phyloP scores from a whole-genome alignment of 345 rosid genomes.

The Citrus maxima region DNA sequence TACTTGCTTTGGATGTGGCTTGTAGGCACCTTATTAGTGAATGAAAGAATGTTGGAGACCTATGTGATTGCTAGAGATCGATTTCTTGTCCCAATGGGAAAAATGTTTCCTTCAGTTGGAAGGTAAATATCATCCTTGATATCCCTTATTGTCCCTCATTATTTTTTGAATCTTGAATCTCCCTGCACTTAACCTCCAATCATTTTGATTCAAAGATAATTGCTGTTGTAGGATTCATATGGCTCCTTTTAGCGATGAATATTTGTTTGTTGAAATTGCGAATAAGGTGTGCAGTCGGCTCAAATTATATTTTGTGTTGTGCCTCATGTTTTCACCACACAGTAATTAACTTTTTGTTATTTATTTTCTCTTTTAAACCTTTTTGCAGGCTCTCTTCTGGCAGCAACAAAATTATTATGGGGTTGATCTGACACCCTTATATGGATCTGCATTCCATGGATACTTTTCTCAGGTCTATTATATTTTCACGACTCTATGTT shows the following conservation, averaged over 20 bases:
- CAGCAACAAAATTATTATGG: slow-evolving; percentile 93
- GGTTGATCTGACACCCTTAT: slow-evolving; percentile 79
- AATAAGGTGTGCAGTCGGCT: slow-evolving; percentile 67
- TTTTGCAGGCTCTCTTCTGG: slow-evolving; percentile 89
- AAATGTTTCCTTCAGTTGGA: slow-evolving; percentile 93
- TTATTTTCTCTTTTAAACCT: not conserved
- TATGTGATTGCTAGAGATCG: slow-evolving; percentile 98
- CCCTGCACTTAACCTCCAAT: not conserved
- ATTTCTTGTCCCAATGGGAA: slow-evolving; percentile 78
- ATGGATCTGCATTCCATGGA: slow-evolving; percentile 85
- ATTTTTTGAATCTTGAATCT: not conserved
- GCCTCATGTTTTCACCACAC: not conserved
- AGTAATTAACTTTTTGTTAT: not conserved
- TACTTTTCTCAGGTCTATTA: slow-evolving; percentile 89
- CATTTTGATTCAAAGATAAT: slow-evolving; percentile 6
- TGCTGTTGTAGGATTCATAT: slow-evolving; percentile 83
- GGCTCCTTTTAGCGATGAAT: slow-evolving; percentile 99
- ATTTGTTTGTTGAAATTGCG: slow-evolving; percentile 92
- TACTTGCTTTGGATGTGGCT: slow-evolving; percentile 8
- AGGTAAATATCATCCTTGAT: slow-evolving; percentile 45
- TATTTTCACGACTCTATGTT: not conserved
- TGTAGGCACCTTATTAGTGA: slow-evolving; percentile 89
- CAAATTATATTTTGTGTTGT: not conserved
- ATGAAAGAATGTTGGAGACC: slow-evolving; percentile 97
- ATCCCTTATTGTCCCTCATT: not conserved